These are phyloP conservation scores for Penicillium pancosmium DNA, from an alignment of 495 filamentous ascomycete genomes.

Conservation along the genomic window DNA sequence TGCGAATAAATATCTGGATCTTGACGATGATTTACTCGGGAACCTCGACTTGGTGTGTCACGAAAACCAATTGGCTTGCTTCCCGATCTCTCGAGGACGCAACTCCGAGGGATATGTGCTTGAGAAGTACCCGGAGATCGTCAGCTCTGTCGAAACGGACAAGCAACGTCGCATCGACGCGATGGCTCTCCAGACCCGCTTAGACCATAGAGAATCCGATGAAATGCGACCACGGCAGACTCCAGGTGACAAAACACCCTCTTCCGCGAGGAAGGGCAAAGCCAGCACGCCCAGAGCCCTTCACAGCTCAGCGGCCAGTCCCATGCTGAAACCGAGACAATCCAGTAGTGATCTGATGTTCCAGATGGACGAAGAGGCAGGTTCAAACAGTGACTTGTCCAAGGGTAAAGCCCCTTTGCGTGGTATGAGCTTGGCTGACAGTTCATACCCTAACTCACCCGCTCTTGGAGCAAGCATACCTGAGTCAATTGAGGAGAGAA, in stretches of 20 bases:
- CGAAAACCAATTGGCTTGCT: constrained; percentile 75
- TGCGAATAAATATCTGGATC: constrained; percentile 82
- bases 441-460: constrained; percentile 32
- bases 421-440: constrained; percentile 18
- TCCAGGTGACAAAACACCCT: constrained; percentile 56
- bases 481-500: constrained; percentile 36
- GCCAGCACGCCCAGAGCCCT: constrained; percentile 47
- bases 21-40: constrained; percentile 79
- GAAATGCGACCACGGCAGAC: constrained; percentile 45
- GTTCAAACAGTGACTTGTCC: constrained; percentile 24
- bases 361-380: constrained; percentile 85
- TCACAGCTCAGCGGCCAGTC: constrained; percentile 51
- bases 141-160: constrained; percentile 54
- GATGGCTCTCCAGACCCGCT: constrained; percentile 58
- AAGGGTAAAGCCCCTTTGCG: constrained; percentile 40
- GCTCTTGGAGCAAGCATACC: constrained; percentile 33
- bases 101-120: constrained; percentile 69
- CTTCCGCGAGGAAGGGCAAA: constrained; percentile 56
- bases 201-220: constrained; percentile 61
- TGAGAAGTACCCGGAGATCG: constrained; percentile 69
- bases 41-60: constrained; percentile 80
- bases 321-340: constrained; percentile 63
- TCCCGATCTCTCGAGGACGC: constrained; percentile 74
- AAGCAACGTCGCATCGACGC: constrained; percentile 60
- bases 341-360: constrained; percentile 84